Percentiles rank a stretch among this genome's conserved stretches.
phyloP scores from a whole-genome alignment of 2,329 filamentous ascomycete genomes.

The Myrmaecium sp. region DNA sequence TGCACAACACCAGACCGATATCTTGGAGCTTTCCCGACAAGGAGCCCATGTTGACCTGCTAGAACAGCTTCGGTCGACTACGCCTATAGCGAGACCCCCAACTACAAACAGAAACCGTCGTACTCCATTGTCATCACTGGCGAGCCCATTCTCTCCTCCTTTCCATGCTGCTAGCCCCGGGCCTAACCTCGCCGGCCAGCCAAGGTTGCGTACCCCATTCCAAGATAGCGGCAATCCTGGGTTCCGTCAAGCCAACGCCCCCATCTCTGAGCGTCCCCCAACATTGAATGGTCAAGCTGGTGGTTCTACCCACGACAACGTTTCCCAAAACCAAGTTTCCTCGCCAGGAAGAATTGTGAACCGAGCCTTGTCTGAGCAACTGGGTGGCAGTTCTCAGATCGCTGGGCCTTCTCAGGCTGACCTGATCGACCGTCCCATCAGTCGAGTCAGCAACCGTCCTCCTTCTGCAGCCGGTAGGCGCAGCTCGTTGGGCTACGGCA shows the following conservation, averaged over 20 bases:
- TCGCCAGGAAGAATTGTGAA: conserved; percentile 8
- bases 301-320: conserved; percentile 14
- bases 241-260: conserved; percentile 5
- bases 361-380: conserved; percentile 5
- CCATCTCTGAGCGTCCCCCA: conserved; percentile 4
- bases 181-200: conserved; percentile 6
- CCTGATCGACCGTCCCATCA: conserved; percentile 20
- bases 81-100: conserved; percentile 21
- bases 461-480: conserved; percentile 19
- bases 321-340: conserved; percentile 9
- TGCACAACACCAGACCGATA: conserved; percentile 21
- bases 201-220: conserved; percentile 17
- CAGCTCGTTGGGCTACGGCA: conserved; percentile 7
- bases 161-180: conserved; percentile 10
- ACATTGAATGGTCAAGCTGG: conserved; percentile 9
- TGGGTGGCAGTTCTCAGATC: conserved; percentile 6
- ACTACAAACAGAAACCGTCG: conserved; percentile 21
- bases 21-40: conserved; percentile 16
- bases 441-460: conserved; percentile 18
- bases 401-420: conserved; percentile 18
- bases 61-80: conserved; percentile 19
- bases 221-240: conserved; percentile 15
- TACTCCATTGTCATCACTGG: conserved; percentile 12
- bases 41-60: conserved; percentile 16
- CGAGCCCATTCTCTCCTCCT: conserved; percentile 18